These are phyloP conservation scores for Fusarium napiforme DNA, from an alignment of 2,329 filamentous ascomycete species.

Conservation along the genomic window DNA sequence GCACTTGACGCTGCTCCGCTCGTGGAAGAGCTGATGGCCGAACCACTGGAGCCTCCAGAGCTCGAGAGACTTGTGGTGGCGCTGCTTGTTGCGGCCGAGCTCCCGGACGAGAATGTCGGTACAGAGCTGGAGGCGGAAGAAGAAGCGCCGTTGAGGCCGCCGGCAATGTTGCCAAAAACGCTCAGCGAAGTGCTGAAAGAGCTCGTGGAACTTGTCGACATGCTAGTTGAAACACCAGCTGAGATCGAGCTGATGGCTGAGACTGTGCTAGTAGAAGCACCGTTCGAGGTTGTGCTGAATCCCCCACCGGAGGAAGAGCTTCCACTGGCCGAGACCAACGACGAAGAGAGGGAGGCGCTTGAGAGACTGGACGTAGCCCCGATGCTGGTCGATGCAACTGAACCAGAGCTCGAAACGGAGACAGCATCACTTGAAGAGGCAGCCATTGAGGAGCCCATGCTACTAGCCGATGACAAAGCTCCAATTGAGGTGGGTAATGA, in stretches of 20 bases:
- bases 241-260: background rate
- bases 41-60: too few relatives aligned
- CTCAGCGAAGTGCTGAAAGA: background rate
- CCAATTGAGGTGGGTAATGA: constrained; percentile 1
- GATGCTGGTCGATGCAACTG: background rate
- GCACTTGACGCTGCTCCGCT: too few relatives aligned
- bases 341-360: rapidly evolving
- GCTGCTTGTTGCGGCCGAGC: too few relatives aligned
- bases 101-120: too few relatives aligned
- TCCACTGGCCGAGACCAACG: rapidly evolving
- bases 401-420: rapidly evolving
- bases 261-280: background rate
- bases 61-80: too few relatives aligned
- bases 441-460: rapidly evolving
- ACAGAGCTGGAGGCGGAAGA: background rate
- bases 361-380: rapidly evolving
- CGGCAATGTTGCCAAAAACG: background rate
- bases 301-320: rapidly evolving
- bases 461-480: background rate
- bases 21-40: too few relatives aligned
- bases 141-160: background rate
- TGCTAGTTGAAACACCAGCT: rapidly evolving
- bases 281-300: background rate
- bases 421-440: background rate
- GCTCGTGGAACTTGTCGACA: background rate